These are phyloP conservation scores for Terana coerulea DNA, from an alignment of 768 basidiomycete species.

Conservation along the genomic window DNA sequence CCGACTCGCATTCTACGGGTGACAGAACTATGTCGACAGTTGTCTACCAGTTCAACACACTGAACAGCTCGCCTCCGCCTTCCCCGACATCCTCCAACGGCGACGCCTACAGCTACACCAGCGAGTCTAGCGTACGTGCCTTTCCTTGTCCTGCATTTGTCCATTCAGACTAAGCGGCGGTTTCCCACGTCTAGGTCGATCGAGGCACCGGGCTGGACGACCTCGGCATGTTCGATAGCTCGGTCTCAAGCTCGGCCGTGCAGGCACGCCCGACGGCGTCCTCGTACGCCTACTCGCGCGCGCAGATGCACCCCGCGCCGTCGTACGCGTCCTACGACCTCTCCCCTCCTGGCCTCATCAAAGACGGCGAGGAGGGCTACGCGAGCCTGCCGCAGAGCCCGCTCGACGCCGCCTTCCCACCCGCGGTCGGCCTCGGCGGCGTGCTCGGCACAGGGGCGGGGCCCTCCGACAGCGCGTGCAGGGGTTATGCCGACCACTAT, in stretches of 20 bases:
- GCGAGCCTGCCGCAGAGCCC: slow-evolving; percentile 24
- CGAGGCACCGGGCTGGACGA: slow-evolving; percentile 18
- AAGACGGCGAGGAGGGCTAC: slow-evolving; percentile 26
- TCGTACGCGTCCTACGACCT: slow-evolving; percentile 7
- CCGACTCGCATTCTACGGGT: background rate
- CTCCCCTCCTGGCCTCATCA: slow-evolving; percentile 18
- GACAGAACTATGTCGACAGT: slow-evolving; percentile 21
- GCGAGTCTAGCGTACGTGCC: slow-evolving; percentile 20
- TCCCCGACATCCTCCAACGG: slow-evolving; percentile 20
- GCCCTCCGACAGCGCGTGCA: slow-evolving; percentile 4
- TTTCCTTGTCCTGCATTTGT: background rate
- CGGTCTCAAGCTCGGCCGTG: background rate
- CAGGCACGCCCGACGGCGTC: slow-evolving; percentile 10
- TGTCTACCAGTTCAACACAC: slow-evolving; percentile 23
- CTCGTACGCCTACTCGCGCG: slow-evolving; percentile 8
- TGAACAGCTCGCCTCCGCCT: slow-evolving; percentile 18
- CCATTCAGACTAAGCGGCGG: background rate
- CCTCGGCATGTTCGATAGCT: slow-evolving; percentile 15
- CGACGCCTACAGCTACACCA: slow-evolving; percentile 19
- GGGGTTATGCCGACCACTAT: background rate
- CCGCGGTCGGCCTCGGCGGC: background rate
- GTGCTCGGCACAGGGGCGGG: slow-evolving; percentile 7
- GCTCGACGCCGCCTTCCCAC: slow-evolving; percentile 17
- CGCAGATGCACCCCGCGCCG: slow-evolving; percentile 1
- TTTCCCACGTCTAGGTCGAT: slow-evolving; percentile 19